A percentile compares a stretch with the other conserved stretches of the same genome.
Evolutionary conservation across 768 basidiomycete species (phyloP).

Genomic region (Hericium rajendrae): DNA sequence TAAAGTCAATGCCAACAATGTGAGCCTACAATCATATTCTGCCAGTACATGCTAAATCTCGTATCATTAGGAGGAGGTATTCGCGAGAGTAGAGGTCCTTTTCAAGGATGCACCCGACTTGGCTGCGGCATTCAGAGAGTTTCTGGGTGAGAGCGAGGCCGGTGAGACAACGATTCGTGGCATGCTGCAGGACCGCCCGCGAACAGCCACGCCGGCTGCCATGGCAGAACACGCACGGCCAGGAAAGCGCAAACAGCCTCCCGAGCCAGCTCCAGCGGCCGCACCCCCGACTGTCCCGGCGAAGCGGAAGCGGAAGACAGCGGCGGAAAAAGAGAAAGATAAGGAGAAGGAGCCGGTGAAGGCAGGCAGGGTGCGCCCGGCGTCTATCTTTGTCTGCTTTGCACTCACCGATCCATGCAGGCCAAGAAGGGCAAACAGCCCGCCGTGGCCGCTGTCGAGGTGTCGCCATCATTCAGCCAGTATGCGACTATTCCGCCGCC

Average conservation of each 20-base stretch:
- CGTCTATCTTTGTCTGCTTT: background rate
- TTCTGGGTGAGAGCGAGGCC: slow-evolving; percentile 35
- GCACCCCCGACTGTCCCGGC: slow-evolving; percentile 30
- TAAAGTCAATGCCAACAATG: slow-evolving; percentile 42
- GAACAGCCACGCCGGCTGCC: slow-evolving; percentile 9
- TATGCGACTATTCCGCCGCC: slow-evolving; percentile 19
- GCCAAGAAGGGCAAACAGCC: slow-evolving; percentile 19
- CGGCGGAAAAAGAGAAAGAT: slow-evolving; percentile 33
- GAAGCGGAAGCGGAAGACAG: slow-evolving; percentile 58
- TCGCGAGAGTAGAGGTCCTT: slow-evolving; percentile 53
- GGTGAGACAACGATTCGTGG: slow-evolving; percentile 7
- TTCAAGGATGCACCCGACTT: slow-evolving; percentile 74
- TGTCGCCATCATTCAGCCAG: slow-evolving; percentile 17
- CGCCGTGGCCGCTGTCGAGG: slow-evolving; percentile 16
- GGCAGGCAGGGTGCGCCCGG: slow-evolving; percentile 12
- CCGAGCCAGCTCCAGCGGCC: background rate
- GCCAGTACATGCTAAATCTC: slow-evolving; percentile 9
- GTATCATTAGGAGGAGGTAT: slow-evolving; percentile 48
- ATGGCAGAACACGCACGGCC: slow-evolving; percentile 30
- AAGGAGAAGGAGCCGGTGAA: slow-evolving; percentile 20
- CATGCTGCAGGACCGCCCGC: slow-evolving; percentile 13
- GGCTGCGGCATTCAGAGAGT: slow-evolving; percentile 62
- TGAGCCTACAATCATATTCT: slow-evolving; percentile 23
- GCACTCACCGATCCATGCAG: background rate
- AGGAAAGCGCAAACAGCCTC: slow-evolving; percentile 25